phyloP scores from a whole-genome alignment of 2,329 filamentous ascomycete genomes.

The Claviceps sp. region DNA sequence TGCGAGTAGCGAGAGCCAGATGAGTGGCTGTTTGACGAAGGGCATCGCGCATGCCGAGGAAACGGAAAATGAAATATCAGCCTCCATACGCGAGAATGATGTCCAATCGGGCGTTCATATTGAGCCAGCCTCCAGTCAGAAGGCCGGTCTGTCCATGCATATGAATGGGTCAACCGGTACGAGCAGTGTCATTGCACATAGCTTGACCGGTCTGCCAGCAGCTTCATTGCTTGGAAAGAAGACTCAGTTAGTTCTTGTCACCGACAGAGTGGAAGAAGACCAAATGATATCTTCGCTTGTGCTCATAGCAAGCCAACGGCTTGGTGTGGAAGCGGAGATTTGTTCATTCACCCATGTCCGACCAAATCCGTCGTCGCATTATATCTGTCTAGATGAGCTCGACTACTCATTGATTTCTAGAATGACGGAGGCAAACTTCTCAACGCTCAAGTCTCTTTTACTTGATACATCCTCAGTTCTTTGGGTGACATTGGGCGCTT shows the following conservation, averaged over 20 bases:
- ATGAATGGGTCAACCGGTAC: background rate
- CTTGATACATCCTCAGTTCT: conserved; percentile 22
- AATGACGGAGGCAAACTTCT: conserved; percentile 25
- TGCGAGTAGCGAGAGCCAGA: too few species aligned
- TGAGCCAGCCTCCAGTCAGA: background rate
- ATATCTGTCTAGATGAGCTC: conserved; percentile 31
- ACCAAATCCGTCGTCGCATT: conserved; percentile 10
- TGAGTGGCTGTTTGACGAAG: background rate
- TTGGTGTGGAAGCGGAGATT: conserved; percentile 9
- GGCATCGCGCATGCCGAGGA: background rate
- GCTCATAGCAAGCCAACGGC: background rate
- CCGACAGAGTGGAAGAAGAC: conserved; percentile 10
- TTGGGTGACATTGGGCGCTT: conserved; percentile 28
- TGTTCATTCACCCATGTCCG: conserved; percentile 9
- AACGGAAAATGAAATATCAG: background rate
- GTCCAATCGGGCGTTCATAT: background rate
- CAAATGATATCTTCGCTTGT: conserved; percentile 11
- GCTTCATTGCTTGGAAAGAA: too few species aligned
- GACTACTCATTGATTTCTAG: conserved; percentile 28
- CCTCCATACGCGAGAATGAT: background rate
- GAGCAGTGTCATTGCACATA: background rate
- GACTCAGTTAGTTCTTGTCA: conserved; percentile 12
- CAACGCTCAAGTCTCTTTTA: conserved; percentile 21
- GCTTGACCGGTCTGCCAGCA: background rate
- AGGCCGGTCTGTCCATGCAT: too few species aligned